Percentiles rank a stretch among this genome's conserved stretches.
These are phyloP conservation scores for Arbutus unedo DNA, from an alignment of 148 eudicot species.

Conservation along the genomic window DNA sequence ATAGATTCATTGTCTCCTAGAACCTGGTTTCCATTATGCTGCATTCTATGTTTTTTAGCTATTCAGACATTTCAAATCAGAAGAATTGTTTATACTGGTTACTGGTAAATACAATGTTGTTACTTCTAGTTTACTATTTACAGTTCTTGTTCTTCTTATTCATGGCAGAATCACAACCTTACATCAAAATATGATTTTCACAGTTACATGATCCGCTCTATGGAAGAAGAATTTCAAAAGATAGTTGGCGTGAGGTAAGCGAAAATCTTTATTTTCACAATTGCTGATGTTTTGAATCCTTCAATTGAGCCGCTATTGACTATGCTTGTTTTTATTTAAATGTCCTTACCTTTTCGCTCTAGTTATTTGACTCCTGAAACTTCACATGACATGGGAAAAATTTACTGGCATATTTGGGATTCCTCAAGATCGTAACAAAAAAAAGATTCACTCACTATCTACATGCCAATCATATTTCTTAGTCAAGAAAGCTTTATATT, in stretches of 20 bases:
- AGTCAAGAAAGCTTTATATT: not conserved
- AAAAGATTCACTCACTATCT: not conserved
- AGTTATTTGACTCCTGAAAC: not conserved
- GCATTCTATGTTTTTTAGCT: not conserved
- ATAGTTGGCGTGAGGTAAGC: constrained; percentile 94
- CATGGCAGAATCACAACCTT: constrained; percentile 93
- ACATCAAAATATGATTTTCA: constrained; percentile 91
- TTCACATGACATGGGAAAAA: not conserved
- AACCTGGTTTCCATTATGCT: not conserved
- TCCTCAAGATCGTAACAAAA: not conserved
- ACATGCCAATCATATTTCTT: not conserved
- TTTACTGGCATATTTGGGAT: not conserved
- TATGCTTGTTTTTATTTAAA: not conserved
- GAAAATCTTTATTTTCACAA: constrained; percentile 13
- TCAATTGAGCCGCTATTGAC: not conserved
- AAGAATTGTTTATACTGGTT: not conserved
- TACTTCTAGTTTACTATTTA: constrained; percentile 12
- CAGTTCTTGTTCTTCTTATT: constrained; percentile 25
- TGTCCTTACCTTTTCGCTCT: not conserved
- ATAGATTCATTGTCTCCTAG: not conserved
- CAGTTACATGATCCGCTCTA: constrained; percentile 98
- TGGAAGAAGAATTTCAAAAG: constrained; percentile 98
- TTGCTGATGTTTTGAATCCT: constrained; percentile 3
- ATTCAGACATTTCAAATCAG: not conserved
- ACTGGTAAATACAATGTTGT: not conserved